Conservation (phyloP, 176 grass and related monocot species). For the Cenchrus fungigraminus region DNA sequence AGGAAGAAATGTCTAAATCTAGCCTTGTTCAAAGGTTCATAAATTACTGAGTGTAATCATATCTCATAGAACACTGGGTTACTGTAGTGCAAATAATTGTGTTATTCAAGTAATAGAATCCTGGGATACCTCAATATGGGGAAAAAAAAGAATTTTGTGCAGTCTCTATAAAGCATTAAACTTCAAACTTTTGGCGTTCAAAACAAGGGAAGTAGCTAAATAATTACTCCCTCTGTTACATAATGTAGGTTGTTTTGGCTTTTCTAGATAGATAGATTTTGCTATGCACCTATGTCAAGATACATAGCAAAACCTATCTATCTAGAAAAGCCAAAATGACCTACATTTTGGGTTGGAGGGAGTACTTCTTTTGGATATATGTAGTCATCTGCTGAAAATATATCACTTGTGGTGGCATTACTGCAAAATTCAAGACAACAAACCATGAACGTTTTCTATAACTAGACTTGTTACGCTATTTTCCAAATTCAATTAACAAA, state of each 20-base stretch:
- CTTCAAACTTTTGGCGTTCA: neutral
- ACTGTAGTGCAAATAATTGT: neutral
- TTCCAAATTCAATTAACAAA: conserved; percentile 8
- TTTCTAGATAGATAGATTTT: too few species aligned
- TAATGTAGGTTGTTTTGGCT: too few species aligned
- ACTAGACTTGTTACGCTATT: neutral
- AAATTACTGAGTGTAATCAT: conserved; percentile 10
- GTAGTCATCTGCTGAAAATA: conserved; percentile 2
- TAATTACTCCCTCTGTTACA: neutral
- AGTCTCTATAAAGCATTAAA: neutral
- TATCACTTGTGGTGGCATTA: neutral
- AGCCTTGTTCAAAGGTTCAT: conserved; percentile 15
- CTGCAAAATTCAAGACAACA: neutral
- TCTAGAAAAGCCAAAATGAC: too few species aligned
- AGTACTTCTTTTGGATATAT: neutral
- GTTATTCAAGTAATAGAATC: conserved; percentile 1
- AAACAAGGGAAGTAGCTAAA: neutral
- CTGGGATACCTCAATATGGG: neutral
- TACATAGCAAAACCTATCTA: too few species aligned
- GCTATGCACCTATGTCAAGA: too few species aligned
- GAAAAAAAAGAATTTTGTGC: neutral
- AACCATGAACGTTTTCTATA: neutral
- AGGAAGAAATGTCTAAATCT: neutral
- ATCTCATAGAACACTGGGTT: neutral
- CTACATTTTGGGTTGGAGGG: too few species aligned